Conservation (phyloP, 805 yeast species). For the Isabelozyma pseudorhagii region DNA sequence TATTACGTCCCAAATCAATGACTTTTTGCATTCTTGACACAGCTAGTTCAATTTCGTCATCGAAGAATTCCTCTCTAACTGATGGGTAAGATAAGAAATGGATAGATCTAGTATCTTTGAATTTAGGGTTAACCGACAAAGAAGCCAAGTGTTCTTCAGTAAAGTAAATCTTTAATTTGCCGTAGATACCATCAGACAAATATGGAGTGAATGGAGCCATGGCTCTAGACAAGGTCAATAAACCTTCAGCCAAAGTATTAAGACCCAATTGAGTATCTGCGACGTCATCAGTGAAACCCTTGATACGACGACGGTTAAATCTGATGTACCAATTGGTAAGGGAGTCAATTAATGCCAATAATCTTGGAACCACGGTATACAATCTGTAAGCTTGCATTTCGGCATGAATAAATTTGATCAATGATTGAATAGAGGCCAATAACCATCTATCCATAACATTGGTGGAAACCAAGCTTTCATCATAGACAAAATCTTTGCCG, state of each 20-base stretch:
- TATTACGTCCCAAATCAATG: constrained; percentile 91
- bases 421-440: constrained; percentile 91
- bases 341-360: constrained; percentile 84
- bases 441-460: constrained; percentile 99
- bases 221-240: constrained; percentile 84
- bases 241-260: constrained; percentile 87
- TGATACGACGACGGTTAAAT: constrained; percentile 95
- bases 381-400: constrained; percentile 91
- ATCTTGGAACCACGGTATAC: constrained; percentile 93
- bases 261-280: constrained; percentile 84
- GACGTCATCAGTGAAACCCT: constrained; percentile 81
- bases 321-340: constrained; percentile 99
- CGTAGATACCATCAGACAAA: constrained; percentile 86
- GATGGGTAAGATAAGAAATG: constrained; percentile 92
- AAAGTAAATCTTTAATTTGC: constrained; percentile 62
- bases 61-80: constrained; percentile 76
- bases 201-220: constrained; percentile 99
- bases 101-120: constrained; percentile 73
- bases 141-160: constrained; percentile 53
- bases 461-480: constrained; percentile 58
- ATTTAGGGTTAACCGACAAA: constrained; percentile 35
- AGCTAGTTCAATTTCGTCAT: constrained; percentile 79
- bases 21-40: constrained; percentile 96
- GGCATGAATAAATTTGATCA: constrained; percentile 76
- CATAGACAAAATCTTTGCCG: constrained; percentile 67